Evolutionary conservation across 1,284 basidiomycete species (phyloP), one percentile per base, ranked within the genome.

Genomic region (Schizophyllum amplum): DNA sequence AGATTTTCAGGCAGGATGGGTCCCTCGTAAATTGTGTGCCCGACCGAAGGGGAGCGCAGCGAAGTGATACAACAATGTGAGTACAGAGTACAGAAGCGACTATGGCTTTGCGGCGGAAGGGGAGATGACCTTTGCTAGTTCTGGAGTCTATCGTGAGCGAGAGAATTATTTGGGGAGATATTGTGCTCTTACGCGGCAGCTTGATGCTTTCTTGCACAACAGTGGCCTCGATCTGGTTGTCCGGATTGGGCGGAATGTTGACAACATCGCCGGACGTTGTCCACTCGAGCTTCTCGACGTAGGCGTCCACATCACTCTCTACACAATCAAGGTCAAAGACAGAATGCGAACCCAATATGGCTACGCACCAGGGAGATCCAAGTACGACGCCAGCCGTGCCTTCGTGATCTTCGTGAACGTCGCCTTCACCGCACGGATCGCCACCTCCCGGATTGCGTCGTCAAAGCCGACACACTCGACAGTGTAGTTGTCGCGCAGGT

Each of bases 151-250:
- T 42, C 58, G 42, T 51, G 11, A 42, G 59, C 47, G 61, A 53
- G 54, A 22, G 24, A 54, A 24, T 15, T 4, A 51, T 48, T 49
- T 47, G 7, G 51, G 48, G n/a, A 53, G 54, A 56, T 24, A 57
- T 62, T 33, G 13, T 46, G 22, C 47, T 83, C 91, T 70, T 73
- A 95, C 93, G 94, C 63, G 86, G 85, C 58, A 97, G 77, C 70
- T 89, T 88, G 62, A 97, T 90, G 64, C 81, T 86, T 76, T 97
- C 94, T 72, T 92, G 90, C 50, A 96, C 90, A 47, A 96, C 83
- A n/a, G 91, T 91, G 0, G 94, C 91, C 71, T 94, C 91, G 66
- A 97, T 92, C 67, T 94, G 90, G 72, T 97, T 98, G 72, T 95
- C 92, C n/a, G 88, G 89, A 71, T 94, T 95, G 53, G 85, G 80